phyloP scores from a whole-genome alignment of 495 filamentous ascomycete species.

The Extremus antarcticus region DNA sequence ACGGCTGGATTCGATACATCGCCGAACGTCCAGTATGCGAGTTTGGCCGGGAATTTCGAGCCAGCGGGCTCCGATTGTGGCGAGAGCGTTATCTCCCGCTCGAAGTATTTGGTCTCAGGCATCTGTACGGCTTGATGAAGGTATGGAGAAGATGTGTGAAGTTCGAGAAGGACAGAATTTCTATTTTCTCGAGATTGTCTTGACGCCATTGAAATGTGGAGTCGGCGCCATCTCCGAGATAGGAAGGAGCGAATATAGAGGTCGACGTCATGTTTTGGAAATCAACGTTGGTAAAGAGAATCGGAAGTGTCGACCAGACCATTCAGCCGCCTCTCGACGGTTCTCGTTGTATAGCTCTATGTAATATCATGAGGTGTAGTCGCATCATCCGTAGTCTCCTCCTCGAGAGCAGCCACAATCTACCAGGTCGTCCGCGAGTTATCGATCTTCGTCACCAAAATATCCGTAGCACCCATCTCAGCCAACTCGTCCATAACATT shows the following conservation, averaged over 20 bases:
- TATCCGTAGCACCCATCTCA: constrained; percentile 71
- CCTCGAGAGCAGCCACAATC: neutral
- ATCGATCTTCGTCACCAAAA: constrained; percentile 75
- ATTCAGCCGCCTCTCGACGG: no score
- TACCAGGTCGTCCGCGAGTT: constrained; percentile 58
- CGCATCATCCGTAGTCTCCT: no score
- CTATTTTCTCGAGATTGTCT: neutral
- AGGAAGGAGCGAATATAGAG: neutral
- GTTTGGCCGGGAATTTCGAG: constrained; percentile 16
- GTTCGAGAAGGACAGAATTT: neutral
- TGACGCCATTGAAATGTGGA: neutral
- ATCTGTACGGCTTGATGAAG: constrained; percentile 5
- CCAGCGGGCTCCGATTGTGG: constrained; percentile 15
- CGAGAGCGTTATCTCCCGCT: constrained; percentile 18
- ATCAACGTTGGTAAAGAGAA: neutral
- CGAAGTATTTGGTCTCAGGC: constrained; percentile 21
- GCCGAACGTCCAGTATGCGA: constrained; percentile 25
- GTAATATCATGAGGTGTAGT: neutral
- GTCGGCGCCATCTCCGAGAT: neutral
- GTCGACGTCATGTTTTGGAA: neutral
- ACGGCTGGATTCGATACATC: constrained; percentile 20
- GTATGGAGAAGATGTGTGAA: neutral
- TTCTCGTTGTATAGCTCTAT: neutral
- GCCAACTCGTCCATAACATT: constrained; percentile 83
- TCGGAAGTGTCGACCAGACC: no score